Base-by-base conservation (phyloP, 2,329 filamentous ascomycete species). In the Cladosporium sphaerospermum region DNA sequence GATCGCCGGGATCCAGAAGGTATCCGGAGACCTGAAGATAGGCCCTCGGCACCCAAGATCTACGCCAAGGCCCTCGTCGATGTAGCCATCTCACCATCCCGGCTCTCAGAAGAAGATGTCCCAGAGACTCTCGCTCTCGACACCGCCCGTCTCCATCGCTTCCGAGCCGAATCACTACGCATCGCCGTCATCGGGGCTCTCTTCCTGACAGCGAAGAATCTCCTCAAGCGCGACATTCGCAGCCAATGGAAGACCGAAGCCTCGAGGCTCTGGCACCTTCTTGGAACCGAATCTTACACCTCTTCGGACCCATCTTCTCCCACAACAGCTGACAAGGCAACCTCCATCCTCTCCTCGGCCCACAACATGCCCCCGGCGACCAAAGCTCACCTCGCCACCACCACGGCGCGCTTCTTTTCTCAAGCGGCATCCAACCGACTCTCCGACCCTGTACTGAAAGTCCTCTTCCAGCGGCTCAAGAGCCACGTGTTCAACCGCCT, bases 211-310 rank as follows among this genome's bases (percentile, higher is more conserved):
- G 86, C 85, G 68, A 93, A 93, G 73, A 92, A 90, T 61, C 75
- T 92, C 7, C 78, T 93, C 32, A 91, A 90, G 70, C 82, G 88
- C 13, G 88, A 92, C 63, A 86, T 89, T 3, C 82, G 88, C 42
- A 80, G 80, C 10, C 82, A 85, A 16, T 93, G 88, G 88, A 88
- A 85, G 68, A 80, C 76, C 19, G 85, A 91, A 69, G 85, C 86
- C 0, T 74, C 76, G 2, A 82, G 87, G n/a, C 81, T 91, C 58
- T 81, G 86, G 73, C 72, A 80, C 1, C 80, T 88, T 1, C 78
- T 91, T 9, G 84, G 86, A 58, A 79, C 76, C 40, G 71, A 78
- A 2, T 75, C 75, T 2, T 80, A 82, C 40, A 73, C 78, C 11
- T 28, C 23, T 7, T 5, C 23, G 23, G 23, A 28, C 23, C 78